These are phyloP conservation scores for Dactylellina cionopaga DNA, from an alignment of 2,329 filamentous ascomycete species.

Conservation along the genomic window DNA sequence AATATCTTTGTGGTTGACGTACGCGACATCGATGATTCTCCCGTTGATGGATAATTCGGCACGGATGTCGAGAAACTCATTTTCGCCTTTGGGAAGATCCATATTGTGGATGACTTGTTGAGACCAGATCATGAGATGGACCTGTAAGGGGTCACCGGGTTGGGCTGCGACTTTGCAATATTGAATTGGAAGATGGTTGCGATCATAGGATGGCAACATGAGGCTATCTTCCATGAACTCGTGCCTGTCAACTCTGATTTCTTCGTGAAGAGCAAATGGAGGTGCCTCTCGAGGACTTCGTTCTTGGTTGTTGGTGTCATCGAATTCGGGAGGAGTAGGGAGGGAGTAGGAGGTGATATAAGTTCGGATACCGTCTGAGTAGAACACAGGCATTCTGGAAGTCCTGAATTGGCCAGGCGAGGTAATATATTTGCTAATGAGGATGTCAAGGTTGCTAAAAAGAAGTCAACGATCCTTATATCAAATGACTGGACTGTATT, in stretches of 20 bases:
- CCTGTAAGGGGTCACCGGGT: constrained; percentile 38
- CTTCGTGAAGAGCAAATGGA: constrained; percentile 30
- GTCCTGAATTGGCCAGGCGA: neutral
- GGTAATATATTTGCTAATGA: no score
- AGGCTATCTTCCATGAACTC: constrained; percentile 26
- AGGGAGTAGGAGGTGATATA: constrained; percentile 43
- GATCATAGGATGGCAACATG: constrained; percentile 29
- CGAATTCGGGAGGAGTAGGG: constrained; percentile 22
- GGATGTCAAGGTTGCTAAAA: no score
- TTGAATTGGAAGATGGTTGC: constrained; percentile 16
- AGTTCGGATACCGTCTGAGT: constrained; percentile 24
- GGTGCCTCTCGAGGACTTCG: constrained; percentile 39
- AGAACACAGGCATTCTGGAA: constrained; percentile 36
- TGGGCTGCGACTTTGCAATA: constrained; percentile 28
- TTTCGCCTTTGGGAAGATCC: constrained; percentile 25
- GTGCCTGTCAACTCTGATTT: constrained; percentile 29
- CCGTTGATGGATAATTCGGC: constrained; percentile 24
- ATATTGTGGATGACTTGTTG: constrained; percentile 45
- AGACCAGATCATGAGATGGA: constrained; percentile 43
- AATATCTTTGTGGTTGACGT: constrained; percentile 24
- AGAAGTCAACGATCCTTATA: no score
- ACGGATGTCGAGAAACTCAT: constrained; percentile 44
- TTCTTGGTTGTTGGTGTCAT: constrained; percentile 4
- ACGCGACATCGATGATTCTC: constrained; percentile 29
- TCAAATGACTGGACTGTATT: no score